Conservation (phyloP, 129 eudicot genomes). For the Centella asiatica region DNA sequence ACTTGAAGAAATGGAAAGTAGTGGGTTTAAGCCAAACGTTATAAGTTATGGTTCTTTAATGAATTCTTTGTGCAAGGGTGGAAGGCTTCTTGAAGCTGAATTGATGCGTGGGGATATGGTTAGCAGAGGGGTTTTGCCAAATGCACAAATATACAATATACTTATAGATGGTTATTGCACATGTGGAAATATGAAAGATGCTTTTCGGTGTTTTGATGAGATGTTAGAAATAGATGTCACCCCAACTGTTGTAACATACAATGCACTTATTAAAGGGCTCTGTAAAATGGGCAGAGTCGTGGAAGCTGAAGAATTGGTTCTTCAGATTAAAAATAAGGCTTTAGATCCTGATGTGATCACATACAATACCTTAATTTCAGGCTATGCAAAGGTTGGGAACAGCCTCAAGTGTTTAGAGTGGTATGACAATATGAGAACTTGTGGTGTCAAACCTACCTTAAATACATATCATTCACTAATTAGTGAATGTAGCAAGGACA, state of each 20-base stretch:
- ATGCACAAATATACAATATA: conserved; percentile 15
- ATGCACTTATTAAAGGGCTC: conserved; percentile 16
- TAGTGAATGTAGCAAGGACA: conserved; percentile 10
- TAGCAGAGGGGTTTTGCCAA: conserved; percentile 15
- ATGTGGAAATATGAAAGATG: conserved; percentile 12
- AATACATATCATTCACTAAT: conserved; percentile 11
- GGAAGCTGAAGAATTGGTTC: conserved; percentile 14
- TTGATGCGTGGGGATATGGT: conserved; percentile 15
- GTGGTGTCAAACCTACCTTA: conserved; percentile 12
- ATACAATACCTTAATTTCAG: conserved; percentile 13
- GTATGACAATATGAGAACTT: conserved; percentile 11
- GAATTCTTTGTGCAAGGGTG: conserved; percentile 11
- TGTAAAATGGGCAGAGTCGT: conserved; percentile 8
- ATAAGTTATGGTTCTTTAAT: conserved; percentile 13
- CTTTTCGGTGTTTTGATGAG: conserved; percentile 14
- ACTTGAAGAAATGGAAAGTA: conserved; percentile 16
- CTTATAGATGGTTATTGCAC: conserved; percentile 15
- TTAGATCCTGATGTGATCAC: conserved; percentile 14
- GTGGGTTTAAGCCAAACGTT: conserved; percentile 8
- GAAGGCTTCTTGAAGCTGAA: conserved; percentile 17
- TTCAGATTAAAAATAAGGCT: not conserved
- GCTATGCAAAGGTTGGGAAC: conserved; percentile 6
- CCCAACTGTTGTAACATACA: conserved; percentile 17
- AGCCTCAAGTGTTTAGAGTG: conserved; percentile 7
- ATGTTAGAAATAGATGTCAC: conserved; percentile 7